Conservation (phyloP, 2,329 filamentous ascomycete species). For the Hypoxylon sp. region DNA sequence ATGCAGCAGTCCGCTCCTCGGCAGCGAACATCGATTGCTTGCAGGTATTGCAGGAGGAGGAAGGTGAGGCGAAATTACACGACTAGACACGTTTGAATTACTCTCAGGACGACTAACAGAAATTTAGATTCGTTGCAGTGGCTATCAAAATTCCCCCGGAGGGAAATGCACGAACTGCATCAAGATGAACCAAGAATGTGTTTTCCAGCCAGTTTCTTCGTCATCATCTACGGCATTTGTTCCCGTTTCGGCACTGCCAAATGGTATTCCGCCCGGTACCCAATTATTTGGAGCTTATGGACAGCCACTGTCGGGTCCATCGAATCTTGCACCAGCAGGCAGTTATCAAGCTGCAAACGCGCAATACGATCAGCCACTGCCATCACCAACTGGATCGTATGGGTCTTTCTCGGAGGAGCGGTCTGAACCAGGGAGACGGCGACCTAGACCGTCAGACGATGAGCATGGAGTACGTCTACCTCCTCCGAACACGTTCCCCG, state of each 20-base stretch:
- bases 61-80: conserved; percentile 62
- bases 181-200: conserved; percentile 73
- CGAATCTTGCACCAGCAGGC: conserved; percentile 46
- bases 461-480: conserved; percentile 62
- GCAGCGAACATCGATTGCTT: conserved; percentile 73
- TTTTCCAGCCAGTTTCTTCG: conserved; percentile 72
- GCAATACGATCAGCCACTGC: conserved; percentile 54
- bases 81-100: conserved; percentile 31
- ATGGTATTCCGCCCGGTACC: conserved; percentile 70
- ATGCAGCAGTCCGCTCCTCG: conserved; percentile 69
- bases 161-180: conserved; percentile 74
- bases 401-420: conserved; percentile 58
- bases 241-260: conserved; percentile 70
- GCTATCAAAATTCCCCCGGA: conserved; percentile 71
- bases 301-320: conserved; percentile 63
- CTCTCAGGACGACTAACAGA: conserved; percentile 45
- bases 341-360: conserved; percentile 41
- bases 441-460: conserved; percentile 56
- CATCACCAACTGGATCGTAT: conserved; percentile 57
- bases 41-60: conserved; percentile 72
- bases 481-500: conserved; percentile 61
- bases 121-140: conserved; percentile 71
- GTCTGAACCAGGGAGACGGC: conserved; percentile 54
- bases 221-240: conserved; percentile 71
- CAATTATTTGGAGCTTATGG: conserved; percentile 72